These are phyloP conservation scores for Mallotus nudiflorus DNA, from an alignment of 345 rosid species.

Conservation along the genomic window DNA sequence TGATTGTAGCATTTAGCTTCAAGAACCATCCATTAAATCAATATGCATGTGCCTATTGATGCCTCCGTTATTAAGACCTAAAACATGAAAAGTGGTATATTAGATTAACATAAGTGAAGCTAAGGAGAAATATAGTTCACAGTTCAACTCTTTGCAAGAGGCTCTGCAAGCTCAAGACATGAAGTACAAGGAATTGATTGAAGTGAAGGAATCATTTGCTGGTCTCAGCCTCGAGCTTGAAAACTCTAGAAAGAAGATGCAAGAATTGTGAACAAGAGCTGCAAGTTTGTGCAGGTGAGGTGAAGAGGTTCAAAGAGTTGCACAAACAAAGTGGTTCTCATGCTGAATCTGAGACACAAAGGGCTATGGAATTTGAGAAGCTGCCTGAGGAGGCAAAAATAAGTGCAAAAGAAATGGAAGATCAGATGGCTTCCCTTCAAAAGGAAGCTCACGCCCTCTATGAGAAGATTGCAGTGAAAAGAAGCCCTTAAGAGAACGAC, in stretches of 20 bases:
- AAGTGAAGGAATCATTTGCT: conserved; percentile 75
- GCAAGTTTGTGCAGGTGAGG: conserved; percentile 53
- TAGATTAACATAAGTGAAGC: conserved; percentile 33
- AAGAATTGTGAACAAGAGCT: conserved; percentile 67
- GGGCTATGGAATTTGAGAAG: conserved; percentile 74
- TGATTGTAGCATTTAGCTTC: too few species aligned
- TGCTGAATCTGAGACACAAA: conserved; percentile 74
- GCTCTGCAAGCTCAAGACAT: conserved; percentile 64
- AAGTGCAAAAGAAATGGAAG: conserved; percentile 65
- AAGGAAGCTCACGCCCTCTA: conserved; percentile 70
- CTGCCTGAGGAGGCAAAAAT: conserved; percentile 60
- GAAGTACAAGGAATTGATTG: conserved; percentile 69
- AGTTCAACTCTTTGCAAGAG: conserved; percentile 61
- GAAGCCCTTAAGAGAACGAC: too few species aligned
- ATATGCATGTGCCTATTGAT: too few species aligned
- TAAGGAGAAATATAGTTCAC: conserved; percentile 56
- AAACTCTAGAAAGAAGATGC: conserved; percentile 60
- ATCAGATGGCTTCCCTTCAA: conserved; percentile 51
- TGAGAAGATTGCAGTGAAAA: conserved; percentile 64
- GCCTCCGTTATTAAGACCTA: too few species aligned
- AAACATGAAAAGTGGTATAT: too few species aligned
- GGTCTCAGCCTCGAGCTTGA: conserved; percentile 62
- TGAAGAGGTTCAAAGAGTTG: conserved; percentile 76
- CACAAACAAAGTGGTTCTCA: conserved; percentile 71
- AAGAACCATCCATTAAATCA: too few species aligned